Conservation (phyloP, 495 filamentous ascomycete genomes). For the Delitschia confertaspora region DNA sequence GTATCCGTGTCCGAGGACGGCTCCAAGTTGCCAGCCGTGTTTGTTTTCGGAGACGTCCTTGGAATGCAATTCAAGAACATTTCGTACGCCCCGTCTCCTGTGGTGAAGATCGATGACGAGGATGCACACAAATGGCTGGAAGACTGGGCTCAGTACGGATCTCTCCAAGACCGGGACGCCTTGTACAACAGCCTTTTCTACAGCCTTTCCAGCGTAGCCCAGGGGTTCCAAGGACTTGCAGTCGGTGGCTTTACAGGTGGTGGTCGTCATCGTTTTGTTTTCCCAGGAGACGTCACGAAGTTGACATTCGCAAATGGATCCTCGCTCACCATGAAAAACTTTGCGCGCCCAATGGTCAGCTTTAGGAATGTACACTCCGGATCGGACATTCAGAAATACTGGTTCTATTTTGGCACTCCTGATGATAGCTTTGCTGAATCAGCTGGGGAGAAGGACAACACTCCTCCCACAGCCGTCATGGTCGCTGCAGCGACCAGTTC, state of each 20-base stretch:
- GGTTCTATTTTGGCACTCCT: constrained; percentile 7
- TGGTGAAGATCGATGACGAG: constrained; percentile 31
- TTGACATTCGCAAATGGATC: constrained; percentile 32
- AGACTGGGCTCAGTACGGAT: constrained; percentile 18
- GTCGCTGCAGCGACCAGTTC: constrained; percentile 11
- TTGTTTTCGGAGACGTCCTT: constrained; percentile 32
- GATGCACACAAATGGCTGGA: constrained; percentile 28
- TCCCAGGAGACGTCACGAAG: constrained; percentile 23
- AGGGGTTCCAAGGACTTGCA: constrained; percentile 24
- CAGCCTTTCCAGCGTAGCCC: constrained; percentile 21
- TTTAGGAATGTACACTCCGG: constrained; percentile 17
- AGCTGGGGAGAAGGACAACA: background rate
- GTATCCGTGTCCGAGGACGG: constrained; percentile 34
- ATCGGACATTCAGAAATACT: constrained; percentile 10
- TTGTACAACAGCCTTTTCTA: constrained; percentile 30
- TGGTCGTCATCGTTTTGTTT: constrained; percentile 23
- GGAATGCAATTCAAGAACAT: constrained; percentile 29
- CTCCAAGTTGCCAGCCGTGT: constrained; percentile 25
- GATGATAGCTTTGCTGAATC: background rate
- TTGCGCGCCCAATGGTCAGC: constrained; percentile 10
- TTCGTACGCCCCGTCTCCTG: constrained; percentile 29
- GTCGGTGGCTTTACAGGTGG: constrained; percentile 31
- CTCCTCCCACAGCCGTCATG: background rate
- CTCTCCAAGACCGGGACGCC: constrained; percentile 30
- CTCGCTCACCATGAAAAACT: constrained; percentile 19